Percentiles rank a stretch among this genome's conserved stretches.
Evolutionary conservation across 2,329 filamentous ascomycete species (phyloP).

Genomic region (Aspergillus hortae): DNA sequence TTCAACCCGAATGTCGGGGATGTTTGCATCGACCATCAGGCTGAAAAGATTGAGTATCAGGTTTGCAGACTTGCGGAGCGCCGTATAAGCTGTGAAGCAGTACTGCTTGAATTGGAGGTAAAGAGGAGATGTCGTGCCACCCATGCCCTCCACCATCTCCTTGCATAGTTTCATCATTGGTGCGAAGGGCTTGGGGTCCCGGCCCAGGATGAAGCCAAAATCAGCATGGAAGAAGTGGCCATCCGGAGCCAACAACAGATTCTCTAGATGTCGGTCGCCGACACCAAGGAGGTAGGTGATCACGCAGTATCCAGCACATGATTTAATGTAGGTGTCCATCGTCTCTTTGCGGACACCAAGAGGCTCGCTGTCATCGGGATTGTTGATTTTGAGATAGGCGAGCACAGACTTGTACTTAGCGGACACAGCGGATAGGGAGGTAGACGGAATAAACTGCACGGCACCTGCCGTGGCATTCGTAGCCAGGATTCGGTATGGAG

Average conservation of each 20-base stretch:
- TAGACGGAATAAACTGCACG: constrained; percentile 88
- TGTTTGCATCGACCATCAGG: constrained; percentile 95
- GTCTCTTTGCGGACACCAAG: constrained; percentile 86
- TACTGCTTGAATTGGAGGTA: constrained; percentile 92
- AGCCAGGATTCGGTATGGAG: constrained; percentile 93
- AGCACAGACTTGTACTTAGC: constrained; percentile 76
- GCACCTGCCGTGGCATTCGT: constrained; percentile 86
- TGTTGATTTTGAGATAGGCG: constrained; percentile 82
- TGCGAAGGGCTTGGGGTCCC: constrained; percentile 95
- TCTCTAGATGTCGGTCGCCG: constrained; percentile 92
- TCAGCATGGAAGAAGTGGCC: constrained; percentile 98
- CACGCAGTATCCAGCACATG: constrained; percentile 95
- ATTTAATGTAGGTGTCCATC: constrained; percentile 92
- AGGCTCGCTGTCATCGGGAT: constrained; percentile 77
- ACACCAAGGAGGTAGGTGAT: constrained; percentile 98
- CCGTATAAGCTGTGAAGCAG: constrained; percentile 91
- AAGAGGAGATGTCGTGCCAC: constrained; percentile 73
- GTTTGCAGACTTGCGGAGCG: constrained; percentile 82
- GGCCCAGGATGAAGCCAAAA: constrained; percentile 95
- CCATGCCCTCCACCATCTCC: constrained; percentile 99
- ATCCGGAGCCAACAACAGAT: constrained; percentile 83
- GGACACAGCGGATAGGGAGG: constrained; percentile 76
- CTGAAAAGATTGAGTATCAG: constrained; percentile 93
- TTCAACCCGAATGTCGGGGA: constrained; percentile 89
- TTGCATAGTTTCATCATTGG: constrained; percentile 95